These are phyloP conservation scores for Collybiopsis luxurians DNA, from an alignment of 768 basidiomycete genomes.

Conservation along the genomic window DNA sequence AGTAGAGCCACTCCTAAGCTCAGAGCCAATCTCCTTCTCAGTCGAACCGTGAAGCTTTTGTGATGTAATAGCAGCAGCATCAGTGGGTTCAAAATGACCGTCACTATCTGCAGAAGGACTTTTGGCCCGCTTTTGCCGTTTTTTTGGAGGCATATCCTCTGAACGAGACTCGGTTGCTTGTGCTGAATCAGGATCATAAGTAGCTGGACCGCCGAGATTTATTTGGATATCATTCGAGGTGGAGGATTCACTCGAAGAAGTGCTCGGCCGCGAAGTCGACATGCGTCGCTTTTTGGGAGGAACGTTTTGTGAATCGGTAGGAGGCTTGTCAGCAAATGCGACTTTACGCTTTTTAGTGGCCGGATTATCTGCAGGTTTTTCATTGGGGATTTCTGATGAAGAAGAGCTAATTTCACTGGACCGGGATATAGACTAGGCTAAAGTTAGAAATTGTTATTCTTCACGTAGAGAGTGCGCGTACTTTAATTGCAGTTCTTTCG, in stretches of 20 bases:
- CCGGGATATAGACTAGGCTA: not conserved
- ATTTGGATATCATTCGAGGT: not conserved
- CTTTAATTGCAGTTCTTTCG: not conserved
- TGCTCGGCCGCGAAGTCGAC: not conserved
- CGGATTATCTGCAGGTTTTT: not conserved
- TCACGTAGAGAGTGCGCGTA: not conserved
- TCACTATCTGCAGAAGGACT: no score
- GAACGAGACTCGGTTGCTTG: no score
- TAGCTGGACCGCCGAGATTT: no score
- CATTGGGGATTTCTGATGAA: not conserved
- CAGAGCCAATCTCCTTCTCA: no score
- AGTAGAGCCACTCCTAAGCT: no score
- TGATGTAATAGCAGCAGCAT: no score
- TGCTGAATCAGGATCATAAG: no score
- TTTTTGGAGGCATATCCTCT: no score
- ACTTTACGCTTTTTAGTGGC: not conserved
- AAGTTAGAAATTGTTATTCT: no score
- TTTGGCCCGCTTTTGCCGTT: no score
- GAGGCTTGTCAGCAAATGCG: not conserved
- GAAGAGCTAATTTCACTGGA: not conserved
- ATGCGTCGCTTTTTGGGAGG: constrained; percentile 2
- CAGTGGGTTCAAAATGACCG: no score
- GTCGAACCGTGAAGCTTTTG: no score
- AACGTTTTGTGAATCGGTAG: not conserved
- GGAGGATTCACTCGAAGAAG: not conserved